A percentile compares a stretch with the other conserved stretches of the same genome.
Conservation (phyloP, 2,329 filamentous ascomycete genomes). For the Penicillium capsulatum region DNA sequence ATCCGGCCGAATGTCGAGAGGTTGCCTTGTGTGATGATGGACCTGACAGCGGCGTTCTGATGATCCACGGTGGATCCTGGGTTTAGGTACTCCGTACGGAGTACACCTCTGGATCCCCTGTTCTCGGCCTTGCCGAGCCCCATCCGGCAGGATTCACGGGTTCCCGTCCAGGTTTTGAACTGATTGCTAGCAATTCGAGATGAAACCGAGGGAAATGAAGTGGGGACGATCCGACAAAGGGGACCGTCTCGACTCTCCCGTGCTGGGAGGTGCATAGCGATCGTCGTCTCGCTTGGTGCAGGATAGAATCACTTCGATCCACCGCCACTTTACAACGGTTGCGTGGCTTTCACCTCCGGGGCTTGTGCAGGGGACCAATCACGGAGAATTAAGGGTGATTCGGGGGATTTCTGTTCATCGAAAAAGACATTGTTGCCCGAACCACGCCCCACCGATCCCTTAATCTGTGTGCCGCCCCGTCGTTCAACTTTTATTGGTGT, state of each 20-base stretch:
- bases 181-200: neutral
- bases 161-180: neutral
- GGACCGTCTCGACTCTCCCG: no score
- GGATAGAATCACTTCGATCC: slow-evolving; percentile 8
- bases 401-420: no score
- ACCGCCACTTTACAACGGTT: slow-evolving; percentile 15
- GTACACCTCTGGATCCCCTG: neutral
- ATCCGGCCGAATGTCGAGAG: slow-evolving; percentile 16
- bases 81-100: no score
- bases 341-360: slow-evolving; percentile 17
- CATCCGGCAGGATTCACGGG: neutral
- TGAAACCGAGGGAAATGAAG: neutral
- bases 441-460: slow-evolving; percentile 17
- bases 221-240: no score
- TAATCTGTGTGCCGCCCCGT: slow-evolving; percentile 17
- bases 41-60: no score
- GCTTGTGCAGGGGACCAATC: slow-evolving; percentile 17
- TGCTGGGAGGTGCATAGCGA: no score
- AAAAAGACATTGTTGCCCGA: neutral
- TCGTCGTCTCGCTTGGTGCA: neutral
- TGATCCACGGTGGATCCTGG: no score
- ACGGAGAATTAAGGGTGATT: slow-evolving; percentile 11
- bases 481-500: slow-evolving; percentile 8
- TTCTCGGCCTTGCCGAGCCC: slow-evolving; percentile 13
- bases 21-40: neutral